Percentiles rank a stretch among this genome's conserved stretches.
These are phyloP conservation scores for Alternaria alternata DNA, from an alignment of 2,329 filamentous ascomycete genomes.

Conservation along the genomic window DNA sequence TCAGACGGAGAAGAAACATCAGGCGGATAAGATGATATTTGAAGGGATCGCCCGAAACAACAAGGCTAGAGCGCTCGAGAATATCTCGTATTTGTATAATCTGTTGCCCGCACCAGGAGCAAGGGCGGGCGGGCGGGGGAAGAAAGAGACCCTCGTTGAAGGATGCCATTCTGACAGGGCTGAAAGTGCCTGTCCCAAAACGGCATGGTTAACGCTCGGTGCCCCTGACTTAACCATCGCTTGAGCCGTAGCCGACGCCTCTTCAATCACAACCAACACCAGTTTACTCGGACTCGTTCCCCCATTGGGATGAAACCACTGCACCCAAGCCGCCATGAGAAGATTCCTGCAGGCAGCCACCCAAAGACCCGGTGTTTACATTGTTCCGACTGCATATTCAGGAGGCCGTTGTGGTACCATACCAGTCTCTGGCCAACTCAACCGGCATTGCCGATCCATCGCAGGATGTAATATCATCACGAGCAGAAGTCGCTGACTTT, in stretches of 20 bases:
- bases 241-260: constrained; percentile 14
- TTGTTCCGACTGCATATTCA: background rate
- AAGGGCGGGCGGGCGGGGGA: background rate
- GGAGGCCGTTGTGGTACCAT: constrained; percentile 1
- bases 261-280: constrained; percentile 15
- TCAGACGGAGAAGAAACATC: background rate
- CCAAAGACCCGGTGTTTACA: background rate
- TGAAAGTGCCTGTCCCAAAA: background rate
- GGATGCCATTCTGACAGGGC: constrained; percentile 3
- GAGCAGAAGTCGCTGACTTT: constrained; percentile 1
- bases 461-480: background rate
- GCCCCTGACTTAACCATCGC: constrained; percentile 20
- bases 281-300: constrained; percentile 13
- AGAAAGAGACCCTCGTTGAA: constrained; percentile 3
- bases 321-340: constrained; percentile 10
- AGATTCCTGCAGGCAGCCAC: constrained; percentile 19
- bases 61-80: background rate
- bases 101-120: background rate
- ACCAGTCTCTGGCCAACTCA: background rate
- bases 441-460: background rate
- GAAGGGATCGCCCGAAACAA: background rate
- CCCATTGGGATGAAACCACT: constrained; percentile 21
- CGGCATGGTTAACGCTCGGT: constrained; percentile 11
- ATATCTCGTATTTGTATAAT: background rate
- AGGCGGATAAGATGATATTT: background rate